Evolutionary conservation across 108 stramenopile species (phyloP).

Genomic region (Discostella pseudostelligera): DNA sequence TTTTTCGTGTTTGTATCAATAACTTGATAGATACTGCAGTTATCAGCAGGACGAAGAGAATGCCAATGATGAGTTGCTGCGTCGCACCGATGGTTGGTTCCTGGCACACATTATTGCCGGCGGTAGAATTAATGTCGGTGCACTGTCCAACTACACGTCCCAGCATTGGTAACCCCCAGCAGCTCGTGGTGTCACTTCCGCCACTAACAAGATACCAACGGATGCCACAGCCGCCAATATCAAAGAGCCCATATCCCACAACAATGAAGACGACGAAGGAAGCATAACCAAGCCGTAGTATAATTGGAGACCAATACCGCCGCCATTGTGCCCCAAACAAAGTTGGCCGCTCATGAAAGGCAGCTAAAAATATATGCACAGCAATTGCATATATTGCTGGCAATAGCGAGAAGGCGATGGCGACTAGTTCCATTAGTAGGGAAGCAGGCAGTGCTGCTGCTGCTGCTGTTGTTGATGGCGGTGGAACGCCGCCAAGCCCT

Average conservation of each 20-base stretch:
- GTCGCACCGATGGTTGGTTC: not conserved
- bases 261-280: not conserved
- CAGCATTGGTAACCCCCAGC: too few relatives aligned
- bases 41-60: not conserved
- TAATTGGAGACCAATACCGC: constrained; percentile 20
- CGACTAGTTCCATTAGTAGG: too few relatives aligned
- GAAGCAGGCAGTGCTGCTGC: too few relatives aligned
- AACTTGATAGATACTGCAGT: constrained; percentile 8
- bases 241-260: too few relatives aligned
- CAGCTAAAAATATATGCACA: constrained; percentile 30
- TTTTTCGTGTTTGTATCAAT: constrained; percentile 19
- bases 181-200: too few relatives aligned
- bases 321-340: not conserved
- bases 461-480: too few relatives aligned
- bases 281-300: constrained; percentile 9
- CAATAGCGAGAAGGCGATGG: too few relatives aligned
- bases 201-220: not conserved
- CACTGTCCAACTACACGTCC: not conserved
- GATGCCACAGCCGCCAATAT: constrained; percentile 6
- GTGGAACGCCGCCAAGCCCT: too few relatives aligned
- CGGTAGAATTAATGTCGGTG: not conserved
- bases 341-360: constrained; percentile 25
- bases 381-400: not conserved
- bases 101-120: not conserved
- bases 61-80: not conserved